Evolutionary conservation across 1,284 basidiomycete genomes (phyloP).

Genomic region (Anthracocystis walkeri): DNA sequence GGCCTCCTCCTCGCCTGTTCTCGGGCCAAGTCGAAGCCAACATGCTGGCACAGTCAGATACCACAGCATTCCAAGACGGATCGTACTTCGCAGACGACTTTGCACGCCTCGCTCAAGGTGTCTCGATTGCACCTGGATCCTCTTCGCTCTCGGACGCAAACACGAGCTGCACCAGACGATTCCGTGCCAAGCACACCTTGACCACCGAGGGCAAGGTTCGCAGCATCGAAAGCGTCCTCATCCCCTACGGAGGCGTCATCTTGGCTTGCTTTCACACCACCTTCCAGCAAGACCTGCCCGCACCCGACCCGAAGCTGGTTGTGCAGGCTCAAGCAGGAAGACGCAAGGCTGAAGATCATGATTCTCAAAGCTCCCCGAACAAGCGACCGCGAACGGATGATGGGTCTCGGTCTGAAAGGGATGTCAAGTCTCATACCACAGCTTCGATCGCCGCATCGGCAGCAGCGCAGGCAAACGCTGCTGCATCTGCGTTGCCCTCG

Average conservation of each 20-base stretch:
- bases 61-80: constrained; percentile 71
- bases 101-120: constrained; percentile 81
- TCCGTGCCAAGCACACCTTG: constrained; percentile 82
- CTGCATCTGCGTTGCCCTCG: neutral
- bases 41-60: constrained; percentile 25
- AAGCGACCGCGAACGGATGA: constrained; percentile 27
- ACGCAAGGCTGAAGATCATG: constrained; percentile 37
- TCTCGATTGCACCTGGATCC: constrained; percentile 71
- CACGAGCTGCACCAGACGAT: constrained; percentile 92
- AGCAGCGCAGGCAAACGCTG: neutral
- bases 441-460: constrained; percentile 1
- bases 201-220: constrained; percentile 74
- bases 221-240: constrained; percentile 88
- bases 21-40: constrained; percentile 13
- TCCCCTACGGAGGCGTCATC: constrained; percentile 83
- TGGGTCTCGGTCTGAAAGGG: neutral
- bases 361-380: constrained; percentile 19
- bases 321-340: constrained; percentile 26
- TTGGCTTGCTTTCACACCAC: constrained; percentile 72
- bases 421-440: neutral
- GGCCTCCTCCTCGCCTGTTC: constrained; percentile 76
- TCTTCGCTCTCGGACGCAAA: constrained; percentile 76
- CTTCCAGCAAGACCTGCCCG: constrained; percentile 50
- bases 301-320: constrained; percentile 34
- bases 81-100: constrained; percentile 83